Percentiles rank a stretch among this genome's conserved stretches.
These are phyloP conservation scores for Rhizopus sp. DNA, from an alignment of 371 early-diverging fungal species.

Conservation along the genomic window DNA sequence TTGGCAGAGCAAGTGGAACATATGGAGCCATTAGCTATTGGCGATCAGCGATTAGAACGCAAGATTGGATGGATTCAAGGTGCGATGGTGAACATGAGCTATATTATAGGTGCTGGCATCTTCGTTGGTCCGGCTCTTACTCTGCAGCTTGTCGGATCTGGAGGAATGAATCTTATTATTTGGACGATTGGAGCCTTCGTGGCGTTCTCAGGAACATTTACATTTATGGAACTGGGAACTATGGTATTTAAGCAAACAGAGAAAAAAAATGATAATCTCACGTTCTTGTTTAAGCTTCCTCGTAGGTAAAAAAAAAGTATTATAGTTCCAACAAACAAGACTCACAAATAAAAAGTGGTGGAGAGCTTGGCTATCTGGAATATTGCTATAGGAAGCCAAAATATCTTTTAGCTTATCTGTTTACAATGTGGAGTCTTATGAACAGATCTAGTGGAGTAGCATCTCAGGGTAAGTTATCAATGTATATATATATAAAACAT, in stretches of 20 bases:
- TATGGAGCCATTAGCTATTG: constrained; percentile 42
- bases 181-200: constrained; percentile 41
- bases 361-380: constrained; percentile 47
- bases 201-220: constrained; percentile 38
- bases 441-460: constrained; percentile 43
- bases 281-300: constrained; percentile 25
- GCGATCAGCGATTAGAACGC: constrained; percentile 44
- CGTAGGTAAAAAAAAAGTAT: constrained; percentile 28
- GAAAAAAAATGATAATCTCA: not conserved
- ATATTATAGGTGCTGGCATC: constrained; percentile 48
- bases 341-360: constrained; percentile 27
- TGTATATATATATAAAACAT: not conserved
- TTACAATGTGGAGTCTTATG: constrained; percentile 43
- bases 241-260: constrained; percentile 29
- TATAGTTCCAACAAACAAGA: not conserved
- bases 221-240: constrained; percentile 48
- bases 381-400: constrained; percentile 44
- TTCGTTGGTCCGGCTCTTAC: constrained; percentile 46
- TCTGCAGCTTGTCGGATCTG: constrained; percentile 40
- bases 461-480: constrained; percentile 26
- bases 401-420: constrained; percentile 40
- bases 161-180: constrained; percentile 43
- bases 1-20: constrained; percentile 27
- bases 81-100: constrained; percentile 45
- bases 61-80: constrained; percentile 47